Conservation (phyloP, 2,329 filamentous ascomycete species). For the Coniochaeta hoffmannii region DNA sequence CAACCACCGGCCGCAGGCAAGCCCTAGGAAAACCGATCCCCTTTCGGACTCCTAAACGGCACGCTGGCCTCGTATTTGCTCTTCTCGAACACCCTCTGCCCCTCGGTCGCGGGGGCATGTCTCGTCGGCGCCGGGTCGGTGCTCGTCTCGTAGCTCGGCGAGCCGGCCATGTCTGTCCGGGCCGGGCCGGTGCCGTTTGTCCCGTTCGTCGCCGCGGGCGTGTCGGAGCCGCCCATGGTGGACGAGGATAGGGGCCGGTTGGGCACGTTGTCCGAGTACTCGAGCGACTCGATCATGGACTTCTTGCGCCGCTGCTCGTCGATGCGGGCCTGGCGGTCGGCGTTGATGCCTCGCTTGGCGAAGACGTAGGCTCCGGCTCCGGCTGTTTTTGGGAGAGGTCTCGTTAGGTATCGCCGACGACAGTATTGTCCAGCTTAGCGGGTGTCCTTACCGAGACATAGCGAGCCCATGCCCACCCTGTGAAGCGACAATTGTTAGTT, state of each 20-base stretch:
- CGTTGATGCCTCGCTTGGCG: slow-evolving; percentile 90
- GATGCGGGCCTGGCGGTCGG: slow-evolving; percentile 68
- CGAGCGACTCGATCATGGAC: slow-evolving; percentile 47
- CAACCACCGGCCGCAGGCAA: slow-evolving; percentile 22
- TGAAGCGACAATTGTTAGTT: slow-evolving; percentile 12
- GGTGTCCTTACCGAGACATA: slow-evolving; percentile 64
- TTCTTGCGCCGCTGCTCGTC: slow-evolving; percentile 60
- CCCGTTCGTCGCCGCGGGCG: slow-evolving; percentile 13
- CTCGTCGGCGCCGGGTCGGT: slow-evolving; percentile 78
- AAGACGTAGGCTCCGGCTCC: slow-evolving; percentile 93
- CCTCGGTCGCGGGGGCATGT: slow-evolving; percentile 68
- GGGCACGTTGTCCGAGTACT: slow-evolving; percentile 34
- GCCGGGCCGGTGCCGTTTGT: slow-evolving; percentile 42
- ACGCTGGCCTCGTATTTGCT: slow-evolving; percentile 81
- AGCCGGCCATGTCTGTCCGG: slow-evolving; percentile 49
- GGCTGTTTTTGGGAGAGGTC: slow-evolving; percentile 39
- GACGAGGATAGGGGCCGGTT: slow-evolving; percentile 24
- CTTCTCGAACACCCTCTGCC: slow-evolving; percentile 62
- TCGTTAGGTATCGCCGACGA: slow-evolving; percentile 4
- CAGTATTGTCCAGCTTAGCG: background rate
- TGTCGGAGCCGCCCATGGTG: slow-evolving; percentile 26
- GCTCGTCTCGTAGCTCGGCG: slow-evolving; percentile 65
- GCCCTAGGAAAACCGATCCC: slow-evolving; percentile 66
- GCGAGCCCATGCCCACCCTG: slow-evolving; percentile 86
- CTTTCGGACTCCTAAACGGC: slow-evolving; percentile 72